These are phyloP conservation scores for Fusarium proliferatum DNA, from an alignment of 2,329 filamentous ascomycete genomes.

Conservation along the genomic window DNA sequence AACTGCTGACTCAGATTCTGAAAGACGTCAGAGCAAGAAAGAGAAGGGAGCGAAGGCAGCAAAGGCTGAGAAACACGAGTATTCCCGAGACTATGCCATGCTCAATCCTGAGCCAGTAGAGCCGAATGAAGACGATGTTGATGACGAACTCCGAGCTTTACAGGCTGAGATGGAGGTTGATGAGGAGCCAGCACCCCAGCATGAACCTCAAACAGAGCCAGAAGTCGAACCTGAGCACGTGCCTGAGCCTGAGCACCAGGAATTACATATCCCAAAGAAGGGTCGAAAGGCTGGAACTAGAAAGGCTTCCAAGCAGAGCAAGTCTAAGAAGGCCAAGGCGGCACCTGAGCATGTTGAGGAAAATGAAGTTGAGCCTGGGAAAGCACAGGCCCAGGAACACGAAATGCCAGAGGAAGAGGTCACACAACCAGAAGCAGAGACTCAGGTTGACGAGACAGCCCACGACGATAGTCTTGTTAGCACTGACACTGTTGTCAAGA, in stretches of 20 bases:
- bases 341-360: constrained; percentile 42
- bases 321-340: constrained; percentile 57
- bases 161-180: constrained; percentile 61
- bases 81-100: constrained; percentile 60
- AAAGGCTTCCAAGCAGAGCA: constrained; percentile 65
- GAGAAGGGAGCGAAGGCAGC: constrained; percentile 47
- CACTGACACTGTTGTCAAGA: constrained; percentile 57
- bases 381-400: constrained; percentile 9
- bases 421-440: constrained; percentile 17
- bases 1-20: constrained; percentile 59
- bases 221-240: constrained; percentile 6
- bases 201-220: constrained; percentile 22
- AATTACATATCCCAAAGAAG: constrained; percentile 63
- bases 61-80: constrained; percentile 39
- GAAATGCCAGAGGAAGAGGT: background rate
- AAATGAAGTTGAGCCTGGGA: constrained; percentile 30
- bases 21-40: constrained; percentile 51
- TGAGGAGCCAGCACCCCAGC: constrained; percentile 12
- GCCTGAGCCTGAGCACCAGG: constrained; percentile 45
- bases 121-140: constrained; percentile 60
- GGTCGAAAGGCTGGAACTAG: constrained; percentile 63
- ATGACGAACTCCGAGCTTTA: constrained; percentile 62
- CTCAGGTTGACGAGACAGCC: constrained; percentile 41
- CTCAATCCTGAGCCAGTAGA: constrained; percentile 61
- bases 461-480: constrained; percentile 56